Evolutionary conservation across 306 rosid genomes (phyloP), one percentile per base, ranked within the genome.

Genomic region (Coriaria nepalensis): DNA sequence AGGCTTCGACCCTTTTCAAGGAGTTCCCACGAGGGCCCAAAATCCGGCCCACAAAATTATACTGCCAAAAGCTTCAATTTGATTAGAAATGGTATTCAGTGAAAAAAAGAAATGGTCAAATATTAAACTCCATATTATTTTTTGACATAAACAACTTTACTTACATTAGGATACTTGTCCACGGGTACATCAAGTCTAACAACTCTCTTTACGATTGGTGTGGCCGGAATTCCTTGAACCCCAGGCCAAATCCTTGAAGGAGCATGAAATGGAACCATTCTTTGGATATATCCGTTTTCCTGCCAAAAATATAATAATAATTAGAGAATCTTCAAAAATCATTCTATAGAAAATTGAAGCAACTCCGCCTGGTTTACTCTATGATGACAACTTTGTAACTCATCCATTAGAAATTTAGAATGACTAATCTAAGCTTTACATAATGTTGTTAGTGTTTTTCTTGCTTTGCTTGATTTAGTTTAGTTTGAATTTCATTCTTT

Each of bases 1-100:
- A 59, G 59, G 94, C 93, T 74, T 87, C 96, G 57, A 87, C 94
- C 64, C 96, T 79, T 77, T 86, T 87, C 69, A 87, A 61, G 33
- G 96, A 87, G 66, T 87, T 87, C 12, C 96, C 96, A 7, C 94
- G 94, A 8, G 96, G 96, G 40, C 96, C 94, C 64, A 87, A 59
- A 73, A 87, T 83, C 57, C 94, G 90, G 57, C 96, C 96, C 51
- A 87, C 96, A 68, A 87, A 87, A 76, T 87, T 87, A 67, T 74
- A 87, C 96, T 87, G 82, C 73, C 60, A 61, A 63, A 63, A 70
- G 59, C 57, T 60, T 63, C 57, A 64, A 20, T 1, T 20, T 20
- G 3, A 20, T 20, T 20, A 20, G 29, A 20, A 20, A 20, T 20
- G 29, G 29, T 20, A 20, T 20, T 20, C 29, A 20, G 1, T 20